Conservation (phyloP, 2,329 filamentous ascomycete species). For the Trichoderma sp. region DNA sequence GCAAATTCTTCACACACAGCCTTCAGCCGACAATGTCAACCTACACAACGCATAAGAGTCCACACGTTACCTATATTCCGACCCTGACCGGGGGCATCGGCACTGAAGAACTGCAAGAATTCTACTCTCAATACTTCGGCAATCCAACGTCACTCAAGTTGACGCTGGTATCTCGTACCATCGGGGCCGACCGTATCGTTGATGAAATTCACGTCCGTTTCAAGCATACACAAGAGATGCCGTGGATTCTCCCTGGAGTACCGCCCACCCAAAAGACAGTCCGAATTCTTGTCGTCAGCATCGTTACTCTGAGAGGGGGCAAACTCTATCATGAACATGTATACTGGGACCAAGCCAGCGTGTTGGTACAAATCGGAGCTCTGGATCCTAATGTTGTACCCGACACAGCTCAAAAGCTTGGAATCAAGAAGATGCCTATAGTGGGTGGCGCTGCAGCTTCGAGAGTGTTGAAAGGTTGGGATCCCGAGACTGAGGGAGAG, state of each 20-base stretch:
- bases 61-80: conserved; percentile 71
- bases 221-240: conserved; percentile 60
- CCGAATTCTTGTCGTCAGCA: conserved; percentile 60
- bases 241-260: conserved; percentile 65
- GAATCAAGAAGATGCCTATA: conserved; percentile 45
- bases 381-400: conserved; percentile 50
- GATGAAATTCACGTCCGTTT: conserved; percentile 65
- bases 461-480: conserved; percentile 41
- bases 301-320: conserved; percentile 63
- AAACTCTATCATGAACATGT: conserved; percentile 66
- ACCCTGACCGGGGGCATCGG: conserved; percentile 68
- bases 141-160: conserved; percentile 64
- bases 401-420: conserved; percentile 40
- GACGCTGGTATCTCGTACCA: conserved; percentile 66
- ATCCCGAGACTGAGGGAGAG: conserved; percentile 46
- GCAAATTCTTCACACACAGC: conserved; percentile 60
- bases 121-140: conserved; percentile 68
- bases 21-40: conserved; percentile 65
- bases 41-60: conserved; percentile 61
- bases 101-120: conserved; percentile 58
- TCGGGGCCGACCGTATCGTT: conserved; percentile 66
- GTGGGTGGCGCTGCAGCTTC: conserved; percentile 47
- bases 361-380: conserved; percentile 62
- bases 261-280: conserved; percentile 57
- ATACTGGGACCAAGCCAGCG: conserved; percentile 66